Percentiles rank a stretch among this genome's conserved stretches.
These are phyloP conservation scores for Chaetomiaceae sp. DNA, from an alignment of 2,329 filamentous ascomycete species.

Conservation along the genomic window DNA sequence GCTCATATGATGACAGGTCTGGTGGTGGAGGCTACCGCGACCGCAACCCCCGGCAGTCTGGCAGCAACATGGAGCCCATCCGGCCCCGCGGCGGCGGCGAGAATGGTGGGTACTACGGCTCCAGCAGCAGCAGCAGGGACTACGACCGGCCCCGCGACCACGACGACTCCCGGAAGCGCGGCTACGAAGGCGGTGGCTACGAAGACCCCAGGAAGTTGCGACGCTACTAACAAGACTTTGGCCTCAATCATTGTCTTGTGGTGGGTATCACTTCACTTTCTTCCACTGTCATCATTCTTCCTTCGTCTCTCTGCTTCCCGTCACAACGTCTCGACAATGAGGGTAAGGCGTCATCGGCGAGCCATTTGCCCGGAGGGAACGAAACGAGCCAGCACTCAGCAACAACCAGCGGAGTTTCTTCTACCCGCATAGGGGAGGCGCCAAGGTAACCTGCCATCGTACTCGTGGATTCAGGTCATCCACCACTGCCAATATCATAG, in stretches of 20 bases:
- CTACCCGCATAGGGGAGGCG: background rate
- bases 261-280: constrained; percentile 44
- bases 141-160: constrained; percentile 45
- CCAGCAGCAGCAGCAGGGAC: constrained; percentile 42
- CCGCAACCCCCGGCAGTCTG: constrained; percentile 42
- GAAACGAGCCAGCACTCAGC: background rate
- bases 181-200: constrained; percentile 74
- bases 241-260: constrained; percentile 34
- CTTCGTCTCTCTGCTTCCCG: constrained; percentile 23
- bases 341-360: constrained; percentile 26
- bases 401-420: background rate
- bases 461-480: background rate
- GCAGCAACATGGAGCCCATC: constrained; percentile 36
- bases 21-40: constrained; percentile 49
- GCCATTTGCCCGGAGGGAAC: background rate
- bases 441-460: background rate
- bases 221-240: constrained; percentile 52
- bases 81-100: constrained; percentile 36
- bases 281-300: constrained; percentile 20
- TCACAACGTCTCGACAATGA: constrained; percentile 21
- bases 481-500: background rate
- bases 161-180: constrained; percentile 60
- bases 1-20: constrained; percentile 43
- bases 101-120: constrained; percentile 32
- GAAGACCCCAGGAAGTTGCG: constrained; percentile 70